Percentiles rank a stretch among this genome's conserved stretches.
These are phyloP conservation scores for Aspergillus kassunensis DNA, from an alignment of 495 filamentous ascomycete species.

Conservation along the genomic window DNA sequence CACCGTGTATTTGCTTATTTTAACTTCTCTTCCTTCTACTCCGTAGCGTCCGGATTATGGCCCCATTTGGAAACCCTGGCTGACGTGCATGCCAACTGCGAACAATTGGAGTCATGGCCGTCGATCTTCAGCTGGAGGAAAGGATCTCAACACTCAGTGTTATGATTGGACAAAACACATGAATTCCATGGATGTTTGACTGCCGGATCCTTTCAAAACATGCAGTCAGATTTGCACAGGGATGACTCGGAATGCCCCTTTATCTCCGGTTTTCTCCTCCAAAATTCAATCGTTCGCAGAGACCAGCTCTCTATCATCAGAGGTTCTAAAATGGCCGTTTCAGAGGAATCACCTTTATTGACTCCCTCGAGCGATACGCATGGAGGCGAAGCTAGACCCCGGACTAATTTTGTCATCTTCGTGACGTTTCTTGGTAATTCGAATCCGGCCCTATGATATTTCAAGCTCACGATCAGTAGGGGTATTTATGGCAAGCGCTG, in stretches of 20 bases:
- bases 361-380: not conserved
- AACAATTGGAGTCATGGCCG: not conserved
- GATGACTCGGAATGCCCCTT: no score
- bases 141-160: not conserved
- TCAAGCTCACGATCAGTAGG: slow-evolving; percentile 14
- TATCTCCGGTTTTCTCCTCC: no score
- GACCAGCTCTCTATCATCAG: no score
- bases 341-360: not conserved
- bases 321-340: not conserved
- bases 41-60: not conserved
- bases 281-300: no score
- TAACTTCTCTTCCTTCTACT: no score
- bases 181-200: no score
- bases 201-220: no score
- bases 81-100: not conserved
- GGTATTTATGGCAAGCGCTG: slow-evolving; percentile 30
- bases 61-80: not conserved
- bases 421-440: slow-evolving; percentile 2
- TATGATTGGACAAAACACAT: no score
- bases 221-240: no score
- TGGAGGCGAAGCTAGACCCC: not conserved
- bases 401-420: no score
- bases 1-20: no score
- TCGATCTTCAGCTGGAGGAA: slow-evolving; percentile 2
- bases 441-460: not conserved